Base-by-base conservation (phyloP, 2,329 filamentous ascomycete genomes). In the Rhexocercosporidium sp. region DNA sequence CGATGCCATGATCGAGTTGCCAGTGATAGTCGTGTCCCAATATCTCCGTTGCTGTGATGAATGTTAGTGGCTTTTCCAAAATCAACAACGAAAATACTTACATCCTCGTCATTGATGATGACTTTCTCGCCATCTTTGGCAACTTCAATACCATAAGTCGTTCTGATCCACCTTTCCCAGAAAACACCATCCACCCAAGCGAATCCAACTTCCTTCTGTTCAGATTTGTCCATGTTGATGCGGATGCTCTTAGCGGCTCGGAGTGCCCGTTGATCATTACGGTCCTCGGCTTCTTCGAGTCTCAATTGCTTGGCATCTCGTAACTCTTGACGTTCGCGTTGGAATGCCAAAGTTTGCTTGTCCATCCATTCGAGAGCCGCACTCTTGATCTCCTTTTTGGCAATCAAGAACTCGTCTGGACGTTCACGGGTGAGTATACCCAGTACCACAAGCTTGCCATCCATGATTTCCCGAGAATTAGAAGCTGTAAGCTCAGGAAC, bases 351-450 rank as follows among this genome's bases (percentile, higher is more conserved):
- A 20, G 93, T 91, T 80, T 97, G 93, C 81, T 96, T 96, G 79
- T 98, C 95, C 87, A 98, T 97, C 94, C 96, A 99, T 79, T 98
- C 96, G 68, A 94, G 86, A 9, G 96, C 96, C 1, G 96, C 96
- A 72, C 91, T 95, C 86, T 98, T 98, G 81, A 99, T 89, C 81
- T 99, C 96, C 39, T 91, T 89, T 78, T 92, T 92, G 29, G 92
- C 92, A 65, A 86, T 85, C 60, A 88, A 82, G 78, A 97, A 97
- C 41, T 93, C 89, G 66, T 95, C 92, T 44, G 90, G 84, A 68
- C 94, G 89, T 41, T 93, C 89, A 60, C 94, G 88, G 77, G 91
- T 93, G 47, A 99, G 83, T 39, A 99, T 90, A 20, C 92, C 96
- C 18, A 99, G 87, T 1, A 98, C 95, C n/a, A 98, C 95, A 66